Base-by-base conservation (phyloP, 371 early-diverging fungal species). In the Rhizopus sp. region DNA sequence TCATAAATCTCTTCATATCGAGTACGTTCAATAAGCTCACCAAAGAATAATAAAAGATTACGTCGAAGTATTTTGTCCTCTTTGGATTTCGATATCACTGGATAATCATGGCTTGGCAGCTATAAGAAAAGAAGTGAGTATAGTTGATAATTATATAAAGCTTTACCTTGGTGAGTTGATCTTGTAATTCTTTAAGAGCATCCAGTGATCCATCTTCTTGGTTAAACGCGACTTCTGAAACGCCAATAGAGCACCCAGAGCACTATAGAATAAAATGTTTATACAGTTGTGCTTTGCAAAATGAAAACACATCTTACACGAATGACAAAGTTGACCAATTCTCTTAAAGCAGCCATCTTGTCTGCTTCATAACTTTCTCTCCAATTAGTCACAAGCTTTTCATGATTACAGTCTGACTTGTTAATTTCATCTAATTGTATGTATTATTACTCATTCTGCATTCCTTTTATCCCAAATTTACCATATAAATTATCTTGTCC, bases 251-350 rank as follows among this genome's bases (percentile, higher is more conserved):
- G 40, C 77, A 77, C 6, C 80, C 80, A 53, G 73, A 68, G 53
- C 73, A 68, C 77, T 79, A 67, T 13, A 34, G 39, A 35, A 13
- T 41, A 7, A 15, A 0, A 47, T 30, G 1, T 23, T 23, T 23
- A 23, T 23, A 23, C 23, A 23, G 23, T 23, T 23, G 23, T 23
- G 2, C 23, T 23, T 23, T 23, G 15, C 5, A 37, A 37, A 37
- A 7, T 37, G 29, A 29, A 45, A 29, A 29, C 16, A 45, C 16
- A 45, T 47, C 60, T 66, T 70, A 87, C 88, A 54, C 84, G 70
- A 55, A 88, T 78, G 32, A 87, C 53, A 60, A 88, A 82, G 59
- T 86, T 86, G 44, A 90, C 65, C 32, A 90, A 46, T 2, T 81
- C 69, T 33, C 66, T 70, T 59, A 88, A 58, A 34, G 77, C 72